A percentile compares a stretch with the other conserved stretches of the same genome.
phyloP scores from a whole-genome alignment of 192 early-diverging fungal genomes.

The Funneliformis mosseae region DNA sequence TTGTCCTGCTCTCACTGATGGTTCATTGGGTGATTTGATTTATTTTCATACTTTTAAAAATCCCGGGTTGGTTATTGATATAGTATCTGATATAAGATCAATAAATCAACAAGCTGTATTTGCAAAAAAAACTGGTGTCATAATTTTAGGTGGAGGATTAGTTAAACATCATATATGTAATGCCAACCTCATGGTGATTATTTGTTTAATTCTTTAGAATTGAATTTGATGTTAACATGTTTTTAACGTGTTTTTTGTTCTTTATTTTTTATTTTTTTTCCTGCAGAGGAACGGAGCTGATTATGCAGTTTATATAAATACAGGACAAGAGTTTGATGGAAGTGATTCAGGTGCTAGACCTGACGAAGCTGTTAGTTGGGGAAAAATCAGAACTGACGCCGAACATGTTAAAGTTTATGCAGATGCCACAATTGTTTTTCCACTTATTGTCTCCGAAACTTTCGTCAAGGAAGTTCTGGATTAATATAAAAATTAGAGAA shows the following conservation, averaged over 20 bases:
- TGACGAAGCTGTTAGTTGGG: constrained; percentile 98
- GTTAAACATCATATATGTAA: constrained; percentile 99
- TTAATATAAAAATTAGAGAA: no score
- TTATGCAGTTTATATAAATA: constrained; percentile 95
- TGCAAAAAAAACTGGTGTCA: constrained; percentile 95
- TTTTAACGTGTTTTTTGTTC: background rate
- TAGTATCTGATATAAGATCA: constrained; percentile 86
- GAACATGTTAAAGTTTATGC: constrained; percentile 93
- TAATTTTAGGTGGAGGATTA: constrained; percentile 96
- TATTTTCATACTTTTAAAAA: constrained; percentile 98
- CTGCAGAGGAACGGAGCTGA: constrained; percentile 93
- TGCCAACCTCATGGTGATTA: constrained; percentile 89
- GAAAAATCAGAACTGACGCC: constrained; percentile 84
- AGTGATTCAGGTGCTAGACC: constrained; percentile 96
- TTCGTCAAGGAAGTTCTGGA: constrained; percentile 71
- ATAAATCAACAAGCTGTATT: constrained; percentile 95
- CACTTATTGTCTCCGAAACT: constrained; percentile 92
- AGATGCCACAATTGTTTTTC: constrained; percentile 92
- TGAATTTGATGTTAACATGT: background rate
- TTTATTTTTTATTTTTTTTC: background rate
- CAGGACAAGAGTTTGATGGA: constrained; percentile 98
- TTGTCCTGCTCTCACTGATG: constrained; percentile 97
- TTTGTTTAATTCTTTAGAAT: background rate
- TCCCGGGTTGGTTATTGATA: constrained; percentile 92
- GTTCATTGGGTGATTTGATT: constrained; percentile 98